Percentiles rank a stretch among this genome's conserved stretches.
These are phyloP conservation scores for Zygoascus hellenicus DNA, from an alignment of 1,139 yeast genomes.

Conservation along the genomic window DNA sequence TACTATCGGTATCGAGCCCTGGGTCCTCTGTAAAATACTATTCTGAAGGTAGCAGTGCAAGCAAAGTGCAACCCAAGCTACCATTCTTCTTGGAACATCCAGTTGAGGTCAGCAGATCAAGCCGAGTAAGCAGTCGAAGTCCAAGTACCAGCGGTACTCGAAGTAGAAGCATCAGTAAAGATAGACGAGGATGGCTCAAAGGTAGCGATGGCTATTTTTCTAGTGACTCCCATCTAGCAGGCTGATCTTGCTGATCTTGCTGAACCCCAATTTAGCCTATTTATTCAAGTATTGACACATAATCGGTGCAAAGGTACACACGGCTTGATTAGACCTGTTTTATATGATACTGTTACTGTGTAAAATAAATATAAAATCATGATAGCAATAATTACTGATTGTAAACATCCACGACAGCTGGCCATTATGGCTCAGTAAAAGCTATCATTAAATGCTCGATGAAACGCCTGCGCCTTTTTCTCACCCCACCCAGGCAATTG, in stretches of 20 bases:
- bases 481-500: conserved; percentile 53
- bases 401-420: too few species aligned
- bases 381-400: not conserved
- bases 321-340: not conserved
- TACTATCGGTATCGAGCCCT: conserved; percentile 10
- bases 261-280: not conserved
- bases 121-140: not conserved
- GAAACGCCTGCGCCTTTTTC: conserved; percentile 44
- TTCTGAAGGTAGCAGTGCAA: conserved; percentile 17
- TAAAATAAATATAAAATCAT: not conserved
- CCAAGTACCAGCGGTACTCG: not conserved
- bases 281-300: too few species aligned
- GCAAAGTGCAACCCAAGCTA: conserved; percentile 7
- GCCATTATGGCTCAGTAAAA: conserved; percentile 44
- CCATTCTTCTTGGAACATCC: conserved; percentile 9
- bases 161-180: conserved; percentile 2
- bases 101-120: not conserved
- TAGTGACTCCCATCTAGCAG: not conserved
- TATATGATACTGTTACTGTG: not conserved
- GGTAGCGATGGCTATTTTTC: not conserved
- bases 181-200: conserved; percentile 3
- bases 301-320: not conserved
- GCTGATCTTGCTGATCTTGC: not conserved
- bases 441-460: conserved; percentile 46
- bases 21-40: conserved; percentile 15